Evolutionary conservation across 192 early-diverging fungal genomes (phyloP), one percentile per base, ranked within the genome.

Genomic region (Linnemannia exigua): DNA sequence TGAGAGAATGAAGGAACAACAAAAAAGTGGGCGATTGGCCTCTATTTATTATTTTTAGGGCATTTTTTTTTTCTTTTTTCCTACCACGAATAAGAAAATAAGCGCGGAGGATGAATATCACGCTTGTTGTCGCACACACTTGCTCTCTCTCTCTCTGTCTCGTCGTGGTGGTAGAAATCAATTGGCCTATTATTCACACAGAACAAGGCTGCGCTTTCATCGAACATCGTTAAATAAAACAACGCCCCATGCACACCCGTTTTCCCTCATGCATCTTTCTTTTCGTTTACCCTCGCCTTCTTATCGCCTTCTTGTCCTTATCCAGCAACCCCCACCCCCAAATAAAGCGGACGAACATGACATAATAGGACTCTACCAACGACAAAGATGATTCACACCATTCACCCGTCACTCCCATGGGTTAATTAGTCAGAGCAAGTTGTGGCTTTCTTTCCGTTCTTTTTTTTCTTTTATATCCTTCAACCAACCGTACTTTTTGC

Each of bases 21-120:
- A 50, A 35, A 67, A 76, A 61, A 63, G 52, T 46, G 37, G 20
- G 22, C 4, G 2, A 46, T 9, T 22, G 35, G 54, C 74, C 58
- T 54, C 51, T 58, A 61, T 75, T 61, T 75, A 75, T 19, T 63
- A 61, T 66, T 75, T 75, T 66, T 36, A 44, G 41, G 9, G 16
- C 37, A 8, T 58, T 5, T 61, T 12, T 33, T 74, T 74, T 58
- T 20, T 11, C 14, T 36, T 14, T 33, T 52, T 37, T 74, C 58
- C 31, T 0, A 63, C 11, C 1, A 63, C 58, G 28, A 63, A 0
- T 63, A 63, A 63, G 58, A n/a, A 25, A n/a, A 25, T 3, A 25
- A 3, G 58, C 3, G 11, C 9, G 5, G 6, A 31, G 20, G n/a
- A 54, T n/a, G 52, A 19, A 58, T 5, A 54, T 9, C 41, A 44